Evolutionary conservation across 106 monocot species (phyloP).

Genomic region (Dioscorea alata): DNA sequence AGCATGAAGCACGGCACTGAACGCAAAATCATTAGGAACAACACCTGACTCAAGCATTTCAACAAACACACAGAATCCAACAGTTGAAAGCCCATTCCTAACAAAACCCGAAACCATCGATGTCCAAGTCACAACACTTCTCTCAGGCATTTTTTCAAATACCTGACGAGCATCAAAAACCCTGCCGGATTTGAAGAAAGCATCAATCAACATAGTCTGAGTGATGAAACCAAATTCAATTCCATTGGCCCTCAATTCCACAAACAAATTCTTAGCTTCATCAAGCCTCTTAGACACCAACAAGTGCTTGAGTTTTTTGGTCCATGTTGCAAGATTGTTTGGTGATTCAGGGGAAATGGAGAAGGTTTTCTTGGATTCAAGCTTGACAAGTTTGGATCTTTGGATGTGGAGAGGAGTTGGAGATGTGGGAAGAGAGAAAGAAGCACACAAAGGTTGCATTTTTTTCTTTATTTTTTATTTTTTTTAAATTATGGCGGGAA

Average conservation of each 20-base stretch:
- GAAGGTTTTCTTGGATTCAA: background rate
- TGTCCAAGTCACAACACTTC: slow-evolving; percentile 65
- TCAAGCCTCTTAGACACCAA: slow-evolving; percentile 23
- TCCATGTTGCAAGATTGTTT: background rate
- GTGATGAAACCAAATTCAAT: slow-evolving; percentile 38
- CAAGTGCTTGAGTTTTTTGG: slow-evolving; percentile 26
- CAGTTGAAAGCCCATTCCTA: slow-evolving; percentile 16
- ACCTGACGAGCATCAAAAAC: slow-evolving; percentile 39
- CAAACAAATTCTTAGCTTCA: slow-evolving; percentile 29
- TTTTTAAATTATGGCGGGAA: no score
- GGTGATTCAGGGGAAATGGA: background rate
- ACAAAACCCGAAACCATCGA: slow-evolving; percentile 58
- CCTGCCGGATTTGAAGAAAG: slow-evolving; percentile 39
- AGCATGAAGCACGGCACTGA: slow-evolving; percentile 46
- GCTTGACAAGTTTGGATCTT: background rate
- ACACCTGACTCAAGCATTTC: slow-evolving; percentile 46
- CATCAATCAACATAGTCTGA: slow-evolving; percentile 45
- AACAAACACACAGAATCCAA: slow-evolving; percentile 40
- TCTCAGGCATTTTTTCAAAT: slow-evolving; percentile 60
- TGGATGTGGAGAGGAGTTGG: no score
- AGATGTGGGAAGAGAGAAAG: no score
- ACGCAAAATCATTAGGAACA: slow-evolving; percentile 50
- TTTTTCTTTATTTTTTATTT: no score
- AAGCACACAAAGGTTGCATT: no score
- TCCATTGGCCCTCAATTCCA: slow-evolving; percentile 11